Conservation (phyloP, 1,284 basidiomycete species). For the Ceratobasidium theobromae region DNA sequence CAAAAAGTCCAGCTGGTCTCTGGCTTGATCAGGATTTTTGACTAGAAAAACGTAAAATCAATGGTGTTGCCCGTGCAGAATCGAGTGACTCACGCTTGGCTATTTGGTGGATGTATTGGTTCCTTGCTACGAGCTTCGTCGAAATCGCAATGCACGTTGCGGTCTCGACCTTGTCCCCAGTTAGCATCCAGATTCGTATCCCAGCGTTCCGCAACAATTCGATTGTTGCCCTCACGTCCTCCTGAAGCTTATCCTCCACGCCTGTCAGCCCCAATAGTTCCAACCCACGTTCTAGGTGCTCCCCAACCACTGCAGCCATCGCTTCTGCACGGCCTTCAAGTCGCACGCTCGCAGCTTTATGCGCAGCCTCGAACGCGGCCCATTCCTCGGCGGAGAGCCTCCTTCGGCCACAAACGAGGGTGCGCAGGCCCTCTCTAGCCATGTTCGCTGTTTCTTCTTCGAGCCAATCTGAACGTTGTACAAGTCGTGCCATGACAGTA, state of each 20-base stretch:
- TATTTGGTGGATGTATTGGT: constrained; percentile 97
- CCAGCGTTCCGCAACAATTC: constrained; percentile 95
- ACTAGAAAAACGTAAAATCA: constrained; percentile 52
- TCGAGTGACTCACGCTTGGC: constrained; percentile 72
- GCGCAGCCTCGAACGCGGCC: constrained; percentile 69
- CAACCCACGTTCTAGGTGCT: constrained; percentile 84
- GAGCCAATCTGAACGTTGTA: constrained; percentile 97
- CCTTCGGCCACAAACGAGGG: constrained; percentile 89
- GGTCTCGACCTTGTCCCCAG: constrained; percentile 99
- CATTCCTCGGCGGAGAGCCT: constrained; percentile 71
- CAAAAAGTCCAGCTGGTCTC: constrained; percentile 91
- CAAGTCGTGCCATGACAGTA: constrained; percentile 93
- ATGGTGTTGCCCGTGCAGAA: neutral
- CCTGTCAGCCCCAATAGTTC: constrained; percentile 94
- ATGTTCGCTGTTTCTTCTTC: constrained; percentile 99
- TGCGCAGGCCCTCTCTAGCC: constrained; percentile 94
- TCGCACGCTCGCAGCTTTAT: constrained; percentile 75
- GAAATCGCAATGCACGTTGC: constrained; percentile 98
- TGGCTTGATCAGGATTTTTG: constrained; percentile 76
- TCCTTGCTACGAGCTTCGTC: constrained; percentile 91
- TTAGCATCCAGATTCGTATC: constrained; percentile 99
- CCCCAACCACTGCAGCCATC: constrained; percentile 71
- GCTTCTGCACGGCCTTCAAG: constrained; percentile 81
- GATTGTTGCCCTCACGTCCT: constrained; percentile 92
- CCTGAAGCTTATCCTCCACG: constrained; percentile 98